Evolutionary conservation across 1,284 basidiomycete genomes (phyloP).

Genomic region (Cryptococcus amylolentus): DNA sequence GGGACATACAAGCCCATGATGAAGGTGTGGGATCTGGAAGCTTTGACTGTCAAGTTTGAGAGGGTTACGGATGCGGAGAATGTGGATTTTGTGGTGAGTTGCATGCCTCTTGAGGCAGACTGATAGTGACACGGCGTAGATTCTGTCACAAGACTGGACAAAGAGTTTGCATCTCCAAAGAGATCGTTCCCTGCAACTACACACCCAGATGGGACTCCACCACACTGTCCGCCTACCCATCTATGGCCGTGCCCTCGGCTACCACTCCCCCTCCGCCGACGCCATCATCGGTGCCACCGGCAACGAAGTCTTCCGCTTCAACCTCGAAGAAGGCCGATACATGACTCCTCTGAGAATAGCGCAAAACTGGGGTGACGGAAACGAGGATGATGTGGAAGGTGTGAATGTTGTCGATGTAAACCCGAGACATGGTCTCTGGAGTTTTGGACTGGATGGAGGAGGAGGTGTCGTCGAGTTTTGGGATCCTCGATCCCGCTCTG

Average conservation of each 20-base stretch:
- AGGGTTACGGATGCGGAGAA: conserved; percentile 95
- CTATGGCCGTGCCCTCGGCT: conserved; percentile 87
- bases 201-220: conserved; percentile 90
- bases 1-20: conserved; percentile 99
- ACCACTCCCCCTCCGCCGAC: conserved; percentile 80
- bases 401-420: conserved; percentile 94
- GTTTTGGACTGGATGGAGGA: conserved; percentile 64
- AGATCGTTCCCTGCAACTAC: conserved; percentile 90
- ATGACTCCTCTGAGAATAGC: conserved; percentile 65
- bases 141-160: conserved; percentile 97
- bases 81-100: conserved; percentile 92
- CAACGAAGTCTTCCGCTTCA: conserved; percentile 86
- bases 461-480: conserved; percentile 90
- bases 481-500: conserved; percentile 82
- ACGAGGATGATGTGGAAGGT: conserved; percentile 61
- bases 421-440: conserved; percentile 83
- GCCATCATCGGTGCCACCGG: conserved; percentile 73
- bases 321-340: conserved; percentile 92
- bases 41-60: conserved; percentile 92
- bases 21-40: conserved; percentile 90
- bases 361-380: conserved; percentile 56
- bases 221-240: conserved; percentile 89
- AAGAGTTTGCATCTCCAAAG: conserved; percentile 96
- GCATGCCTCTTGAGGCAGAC: conserved; percentile 20
- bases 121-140: conserved; percentile 53